phyloP scores from a whole-genome alignment of 1,139 yeast species.

The Waltiozyma sp. region DNA sequence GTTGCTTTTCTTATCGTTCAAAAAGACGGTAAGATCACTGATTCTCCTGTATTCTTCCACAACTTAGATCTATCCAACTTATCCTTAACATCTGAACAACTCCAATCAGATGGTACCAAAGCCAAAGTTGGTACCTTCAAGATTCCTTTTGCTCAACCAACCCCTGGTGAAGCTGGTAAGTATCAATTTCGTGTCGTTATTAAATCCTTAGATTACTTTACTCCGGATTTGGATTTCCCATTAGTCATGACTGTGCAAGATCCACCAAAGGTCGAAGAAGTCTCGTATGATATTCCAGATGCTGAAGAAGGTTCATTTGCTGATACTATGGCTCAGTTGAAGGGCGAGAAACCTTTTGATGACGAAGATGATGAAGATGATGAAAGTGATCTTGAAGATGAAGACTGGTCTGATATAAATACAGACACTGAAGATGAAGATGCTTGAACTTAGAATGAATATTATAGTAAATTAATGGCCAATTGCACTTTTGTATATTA shows the following conservation, averaged over 20 bases:
- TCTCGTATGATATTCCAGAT: constrained; percentile 49
- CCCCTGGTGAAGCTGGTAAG: constrained; percentile 56
- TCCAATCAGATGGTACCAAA: constrained; percentile 20
- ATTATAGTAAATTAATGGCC: too few species aligned
- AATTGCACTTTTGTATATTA: too few species aligned
- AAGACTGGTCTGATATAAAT: constrained; percentile 13
- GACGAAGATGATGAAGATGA: constrained; percentile 32
- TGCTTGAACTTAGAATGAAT: constrained; percentile 30
- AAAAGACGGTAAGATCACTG: constrained; percentile 69
- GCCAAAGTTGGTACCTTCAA: constrained; percentile 55
- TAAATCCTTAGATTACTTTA: constrained; percentile 59
- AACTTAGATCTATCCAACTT: constrained; percentile 48
- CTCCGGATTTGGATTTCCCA: constrained; percentile 61
- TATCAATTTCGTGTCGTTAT: constrained; percentile 55
- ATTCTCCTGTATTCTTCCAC: constrained; percentile 48
- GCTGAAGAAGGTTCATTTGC: constrained; percentile 58
- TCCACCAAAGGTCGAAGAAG: constrained; percentile 32
- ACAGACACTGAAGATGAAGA: constrained; percentile 27
- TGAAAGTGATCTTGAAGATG: constrained; percentile 23
- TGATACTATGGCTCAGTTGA: constrained; percentile 52
- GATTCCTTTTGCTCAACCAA: constrained; percentile 57
- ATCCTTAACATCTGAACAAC: constrained; percentile 38
- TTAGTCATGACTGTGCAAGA: constrained; percentile 48
- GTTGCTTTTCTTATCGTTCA: constrained; percentile 57
- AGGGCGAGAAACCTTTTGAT: constrained; percentile 30